A percentile compares a stretch with the other conserved stretches of the same genome.
phyloP scores from a whole-genome alignment of 441 rosid genomes.

The Brassica hybrid region DNA sequence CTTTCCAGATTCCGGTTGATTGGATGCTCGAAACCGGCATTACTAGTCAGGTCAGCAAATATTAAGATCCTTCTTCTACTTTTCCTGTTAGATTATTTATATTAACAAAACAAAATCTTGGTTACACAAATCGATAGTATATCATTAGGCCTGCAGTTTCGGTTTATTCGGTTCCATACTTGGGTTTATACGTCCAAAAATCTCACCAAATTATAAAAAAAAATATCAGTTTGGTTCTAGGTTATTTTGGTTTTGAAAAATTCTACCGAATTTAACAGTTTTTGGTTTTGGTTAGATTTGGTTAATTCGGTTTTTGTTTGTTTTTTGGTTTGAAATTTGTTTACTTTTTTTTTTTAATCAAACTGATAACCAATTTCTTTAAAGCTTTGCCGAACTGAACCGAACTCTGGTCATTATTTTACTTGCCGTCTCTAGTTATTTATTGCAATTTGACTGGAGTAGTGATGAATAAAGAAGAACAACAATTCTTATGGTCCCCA shows the following conservation, averaged over 20 bases:
- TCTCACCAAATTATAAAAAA: too few relatives aligned
- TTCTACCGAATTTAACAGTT: not conserved
- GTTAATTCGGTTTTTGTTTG: not conserved
- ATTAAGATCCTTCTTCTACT: too few relatives aligned
- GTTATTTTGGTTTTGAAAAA: not conserved
- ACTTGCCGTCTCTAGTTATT: not conserved
- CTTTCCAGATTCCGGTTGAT: too few relatives aligned
- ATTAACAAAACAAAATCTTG: not conserved
- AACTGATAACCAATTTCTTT: too few relatives aligned
- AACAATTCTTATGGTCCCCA: slow-evolving; percentile 46
- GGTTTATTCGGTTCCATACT: not conserved
- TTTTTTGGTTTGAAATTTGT: too few relatives aligned
- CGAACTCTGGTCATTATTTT: not conserved
- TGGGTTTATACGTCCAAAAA: too few relatives aligned
- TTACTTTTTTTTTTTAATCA: too few relatives aligned
- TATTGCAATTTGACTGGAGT: slow-evolving; percentile 22
- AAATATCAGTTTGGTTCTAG: not conserved
- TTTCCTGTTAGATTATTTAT: too few relatives aligned
- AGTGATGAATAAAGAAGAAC: slow-evolving; percentile 11
- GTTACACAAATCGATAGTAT: not conserved
- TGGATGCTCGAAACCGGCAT: slow-evolving; percentile 48
- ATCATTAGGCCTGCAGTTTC: not conserved
- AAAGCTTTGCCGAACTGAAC: too few relatives aligned
- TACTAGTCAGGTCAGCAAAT: slow-evolving; percentile 69
- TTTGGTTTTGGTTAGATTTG: not conserved